Base-by-base conservation (phyloP, 202 grass and related monocot species). In the Zizania palustris region DNA sequence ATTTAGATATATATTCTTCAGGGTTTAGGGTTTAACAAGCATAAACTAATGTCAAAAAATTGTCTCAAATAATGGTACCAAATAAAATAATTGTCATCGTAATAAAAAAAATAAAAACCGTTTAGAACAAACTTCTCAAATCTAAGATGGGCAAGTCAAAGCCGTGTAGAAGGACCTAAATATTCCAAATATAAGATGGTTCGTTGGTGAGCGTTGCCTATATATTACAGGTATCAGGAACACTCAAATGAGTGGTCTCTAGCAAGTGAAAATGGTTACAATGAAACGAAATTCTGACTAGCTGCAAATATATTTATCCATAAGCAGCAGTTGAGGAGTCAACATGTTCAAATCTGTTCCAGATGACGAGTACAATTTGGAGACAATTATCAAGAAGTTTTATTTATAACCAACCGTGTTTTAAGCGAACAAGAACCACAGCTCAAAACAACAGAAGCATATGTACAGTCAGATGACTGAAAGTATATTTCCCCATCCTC, bases 351-450 rank as follows among this genome's bases (percentile, higher is more conserved):
- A n/a, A 70, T 37, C 45, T 51, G 18, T 37, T 38, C 15, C 48
- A 54, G 2, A 50, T 38, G 45, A 71, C 35, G 20, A 6, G 34
- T 36, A 19, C 11, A 35, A 11, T 28, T 37, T 69, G n/a, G 6
- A 36, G 36, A 37, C 76, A 87, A 50, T 28, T 67, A 14, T 87
- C 71, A 87, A 65, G 19, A 35, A 84, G 20, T 67, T n/a, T 1
- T 67, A 61, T 70, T 37, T 44, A 91, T 75, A 53, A 65, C 41
- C 59, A 91, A 38, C 3, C 45, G 71, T 35, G 73, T 51, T 71
- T 87, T 91, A 66, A 87, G 77, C 18, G 84, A 91, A 79, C 85
- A 91, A 20, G 88, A 91, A 8, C 61, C 81, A 43, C 84, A 91
- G 11, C 36, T 60, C 15, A 91, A 60, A 64, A 91, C 54, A 69